A percentile compares a stretch with the other conserved stretches of the same genome.
Conservation (phyloP, 2,329 filamentous ascomycete genomes). For the Penicillium rolfsii region DNA sequence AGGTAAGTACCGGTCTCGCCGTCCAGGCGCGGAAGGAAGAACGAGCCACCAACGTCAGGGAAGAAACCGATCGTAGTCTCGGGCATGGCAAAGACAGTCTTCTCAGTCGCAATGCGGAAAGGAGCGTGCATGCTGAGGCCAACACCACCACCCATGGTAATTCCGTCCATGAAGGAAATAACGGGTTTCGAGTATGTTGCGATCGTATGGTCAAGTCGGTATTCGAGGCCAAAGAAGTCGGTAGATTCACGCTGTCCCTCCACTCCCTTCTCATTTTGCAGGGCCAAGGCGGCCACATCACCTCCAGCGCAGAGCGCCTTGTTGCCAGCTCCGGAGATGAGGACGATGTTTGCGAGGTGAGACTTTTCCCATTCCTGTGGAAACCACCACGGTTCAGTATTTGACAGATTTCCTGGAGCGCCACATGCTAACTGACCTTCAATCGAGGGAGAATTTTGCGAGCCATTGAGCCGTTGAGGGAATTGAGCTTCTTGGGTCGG, state of each 20-base stretch:
- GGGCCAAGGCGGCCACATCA: conserved; percentile 79
- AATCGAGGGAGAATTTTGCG: conserved; percentile 89
- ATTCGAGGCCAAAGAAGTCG: conserved; percentile 93
- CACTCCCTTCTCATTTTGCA: conserved; percentile 67
- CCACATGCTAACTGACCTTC: conserved; percentile 49
- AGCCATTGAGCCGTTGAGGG: conserved; percentile 91
- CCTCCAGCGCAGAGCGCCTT: conserved; percentile 91
- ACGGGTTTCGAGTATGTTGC: conserved; percentile 93
- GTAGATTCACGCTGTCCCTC: conserved; percentile 74
- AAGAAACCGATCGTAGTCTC: conserved; percentile 99
- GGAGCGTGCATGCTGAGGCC: conserved; percentile 93
- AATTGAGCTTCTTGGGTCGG: conserved; percentile 87
- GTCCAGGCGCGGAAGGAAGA: conserved; percentile 90
- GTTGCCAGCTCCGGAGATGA: conserved; percentile 86
- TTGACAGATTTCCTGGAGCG: conserved; percentile 6
- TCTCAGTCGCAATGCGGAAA: conserved; percentile 94
- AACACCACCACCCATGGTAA: conserved; percentile 98
- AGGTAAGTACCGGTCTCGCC: conserved; percentile 89
- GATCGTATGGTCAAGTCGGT: conserved; percentile 93
- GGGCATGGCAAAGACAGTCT: conserved; percentile 95
- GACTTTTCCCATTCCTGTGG: conserved; percentile 86
- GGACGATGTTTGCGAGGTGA: conserved; percentile 85
- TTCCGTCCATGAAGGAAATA: conserved; percentile 93
- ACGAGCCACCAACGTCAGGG: conserved; percentile 94
- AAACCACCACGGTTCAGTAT: conserved; percentile 18